A percentile compares a stretch with the other conserved stretches of the same genome.
Evolutionary conservation across 2,329 filamentous ascomycete species (phyloP).

Genomic region (Volutella citrinella): DNA sequence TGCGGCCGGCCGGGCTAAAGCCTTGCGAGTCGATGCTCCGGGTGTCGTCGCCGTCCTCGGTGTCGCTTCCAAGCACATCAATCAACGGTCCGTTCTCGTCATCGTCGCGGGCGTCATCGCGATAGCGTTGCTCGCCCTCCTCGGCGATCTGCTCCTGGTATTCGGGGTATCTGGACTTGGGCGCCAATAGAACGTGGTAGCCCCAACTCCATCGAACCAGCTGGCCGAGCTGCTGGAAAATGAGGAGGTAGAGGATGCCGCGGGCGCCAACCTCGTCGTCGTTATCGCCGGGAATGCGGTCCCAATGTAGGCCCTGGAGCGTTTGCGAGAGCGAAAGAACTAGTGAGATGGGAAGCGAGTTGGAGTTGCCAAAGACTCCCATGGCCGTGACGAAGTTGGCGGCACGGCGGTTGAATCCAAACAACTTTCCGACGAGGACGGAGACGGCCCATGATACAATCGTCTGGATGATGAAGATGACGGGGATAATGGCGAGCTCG

Average conservation of each 20-base stretch:
- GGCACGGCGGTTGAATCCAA: constrained; percentile 79
- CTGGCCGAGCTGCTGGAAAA: constrained; percentile 97
- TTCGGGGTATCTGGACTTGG: constrained; percentile 69
- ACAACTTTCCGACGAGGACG: constrained; percentile 65
- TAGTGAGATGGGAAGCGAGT: constrained; percentile 93
- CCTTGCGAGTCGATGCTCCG: constrained; percentile 41
- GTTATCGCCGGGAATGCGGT: constrained; percentile 85
- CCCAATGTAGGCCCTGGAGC: constrained; percentile 88
- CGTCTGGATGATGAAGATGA: constrained; percentile 89
- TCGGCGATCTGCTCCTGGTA: constrained; percentile 54
- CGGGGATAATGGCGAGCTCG: constrained; percentile 90
- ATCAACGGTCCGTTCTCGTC: constrained; percentile 46
- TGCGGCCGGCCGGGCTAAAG: constrained; percentile 55
- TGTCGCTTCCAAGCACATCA: constrained; percentile 31
- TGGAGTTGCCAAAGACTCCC: constrained; percentile 97
- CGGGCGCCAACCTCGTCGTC: constrained; percentile 92
- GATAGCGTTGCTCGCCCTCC: constrained; percentile 59
- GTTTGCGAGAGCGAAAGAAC: constrained; percentile 93
- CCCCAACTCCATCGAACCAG: constrained; percentile 97
- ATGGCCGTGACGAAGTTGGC: constrained; percentile 96
- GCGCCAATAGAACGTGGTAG: constrained; percentile 89
- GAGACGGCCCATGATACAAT: constrained; percentile 80
- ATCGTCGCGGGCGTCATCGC: constrained; percentile 40
- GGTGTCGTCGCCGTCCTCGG: constrained; percentile 36
- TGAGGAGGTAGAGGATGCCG: constrained; percentile 90